phyloP scores from a whole-genome alignment of 306 rosid genomes.

The Sicyos edulis region DNA sequence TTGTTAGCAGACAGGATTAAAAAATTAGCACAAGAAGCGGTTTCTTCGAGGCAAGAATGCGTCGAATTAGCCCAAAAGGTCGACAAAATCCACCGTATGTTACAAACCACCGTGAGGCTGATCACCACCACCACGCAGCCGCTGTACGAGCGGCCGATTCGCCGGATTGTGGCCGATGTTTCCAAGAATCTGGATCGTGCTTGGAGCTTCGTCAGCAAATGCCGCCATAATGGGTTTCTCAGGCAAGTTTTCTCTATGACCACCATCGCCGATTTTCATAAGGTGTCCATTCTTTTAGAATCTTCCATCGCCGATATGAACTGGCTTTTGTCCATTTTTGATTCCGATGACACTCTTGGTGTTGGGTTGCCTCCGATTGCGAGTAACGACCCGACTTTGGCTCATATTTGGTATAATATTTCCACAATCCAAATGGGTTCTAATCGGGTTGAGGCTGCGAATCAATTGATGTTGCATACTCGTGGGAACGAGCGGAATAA shows the following conservation, averaged over 20 bases:
- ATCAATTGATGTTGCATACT: slow-evolving; percentile 42
- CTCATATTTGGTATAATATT: slow-evolving; percentile 72
- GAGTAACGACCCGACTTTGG: slow-evolving; percentile 66
- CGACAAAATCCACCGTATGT: slow-evolving; percentile 50
- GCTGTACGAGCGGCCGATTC: slow-evolving; percentile 65
- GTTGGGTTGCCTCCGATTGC: slow-evolving; percentile 70
- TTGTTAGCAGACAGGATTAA: slow-evolving; percentile 56
- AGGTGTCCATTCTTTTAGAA: slow-evolving; percentile 50
- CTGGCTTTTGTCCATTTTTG: slow-evolving; percentile 61
- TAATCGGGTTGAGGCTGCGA: slow-evolving; percentile 65
- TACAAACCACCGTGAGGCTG: slow-evolving; percentile 49
- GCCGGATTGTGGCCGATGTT: slow-evolving; percentile 57
- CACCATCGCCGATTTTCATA: slow-evolving; percentile 53
- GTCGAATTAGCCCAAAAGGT: slow-evolving; percentile 49
- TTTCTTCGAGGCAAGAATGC: slow-evolving; percentile 54
- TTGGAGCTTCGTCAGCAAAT: slow-evolving; percentile 44
- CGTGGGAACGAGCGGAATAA: slow-evolving; percentile 51
- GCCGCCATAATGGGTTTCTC: slow-evolving; percentile 58
- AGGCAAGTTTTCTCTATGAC: slow-evolving; percentile 67
- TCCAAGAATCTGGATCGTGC: slow-evolving; percentile 58
- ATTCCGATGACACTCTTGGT: slow-evolving; percentile 51
- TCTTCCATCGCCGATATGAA: slow-evolving; percentile 68
- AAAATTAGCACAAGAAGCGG: slow-evolving; percentile 61
- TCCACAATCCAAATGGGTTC: slow-evolving; percentile 71
- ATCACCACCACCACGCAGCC: slow-evolving; percentile 37